phyloP scores from a whole-genome alignment of 2,329 filamentous ascomycete species.

The Epichloe brachyelytri region DNA sequence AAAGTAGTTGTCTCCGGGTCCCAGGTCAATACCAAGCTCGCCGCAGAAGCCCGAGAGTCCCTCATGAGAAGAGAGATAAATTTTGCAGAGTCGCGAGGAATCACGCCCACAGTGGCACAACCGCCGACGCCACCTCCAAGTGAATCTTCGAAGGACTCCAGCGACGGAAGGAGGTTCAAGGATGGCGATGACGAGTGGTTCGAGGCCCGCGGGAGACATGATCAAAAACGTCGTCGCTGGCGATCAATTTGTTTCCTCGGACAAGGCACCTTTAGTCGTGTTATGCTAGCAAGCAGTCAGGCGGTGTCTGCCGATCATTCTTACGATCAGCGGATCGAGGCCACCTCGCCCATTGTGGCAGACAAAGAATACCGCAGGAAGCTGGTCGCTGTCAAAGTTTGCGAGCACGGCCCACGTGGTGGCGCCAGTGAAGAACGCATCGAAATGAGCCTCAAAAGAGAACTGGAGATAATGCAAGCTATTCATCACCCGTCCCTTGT shows the following conservation, averaged over 20 bases:
- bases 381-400: constrained; percentile 87
- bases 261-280: constrained; percentile 90
- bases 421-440: constrained; percentile 87
- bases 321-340: constrained; percentile 13
- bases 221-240: constrained; percentile 64
- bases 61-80: constrained; percentile 64
- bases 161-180: constrained; percentile 28
- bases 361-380: constrained; percentile 49
- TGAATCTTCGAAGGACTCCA: constrained; percentile 45
- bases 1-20: constrained; percentile 61
- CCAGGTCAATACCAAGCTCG: constrained; percentile 28
- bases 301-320: constrained; percentile 35
- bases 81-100: constrained; percentile 63
- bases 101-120: constrained; percentile 45
- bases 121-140: constrained; percentile 75
- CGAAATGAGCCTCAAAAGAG: constrained; percentile 84
- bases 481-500: constrained; percentile 84
- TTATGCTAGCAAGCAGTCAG: constrained; percentile 80
- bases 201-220: constrained; percentile 51
- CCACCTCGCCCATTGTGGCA: constrained; percentile 20
- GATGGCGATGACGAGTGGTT: constrained; percentile 47
- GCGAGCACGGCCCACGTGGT: constrained; percentile 86
- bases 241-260: constrained; percentile 69
- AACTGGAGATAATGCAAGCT: constrained; percentile 83
- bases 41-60: constrained; percentile 27